Evolutionary conservation across 805 yeast species (phyloP).

Genomic region (Kregervanrija delftensis): DNA sequence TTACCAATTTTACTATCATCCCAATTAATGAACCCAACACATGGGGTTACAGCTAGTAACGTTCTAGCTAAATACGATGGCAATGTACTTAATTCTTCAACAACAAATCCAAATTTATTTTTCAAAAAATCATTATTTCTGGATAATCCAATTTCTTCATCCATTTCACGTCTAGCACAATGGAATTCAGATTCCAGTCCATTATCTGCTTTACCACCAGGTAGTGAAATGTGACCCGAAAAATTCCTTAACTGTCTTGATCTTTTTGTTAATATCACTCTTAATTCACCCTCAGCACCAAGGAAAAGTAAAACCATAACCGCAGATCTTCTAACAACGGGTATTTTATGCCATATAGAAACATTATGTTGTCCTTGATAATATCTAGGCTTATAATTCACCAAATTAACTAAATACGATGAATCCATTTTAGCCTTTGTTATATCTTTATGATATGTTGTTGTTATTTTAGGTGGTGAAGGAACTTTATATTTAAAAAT

Average conservation of each 20-base stretch:
- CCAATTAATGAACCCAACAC: constrained; percentile 57
- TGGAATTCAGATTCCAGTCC: constrained; percentile 60
- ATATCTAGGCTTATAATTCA: constrained; percentile 27
- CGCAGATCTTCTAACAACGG: constrained; percentile 64
- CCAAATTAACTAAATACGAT: constrained; percentile 28
- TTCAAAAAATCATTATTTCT: constrained; percentile 37
- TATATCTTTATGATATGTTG: not conserved
- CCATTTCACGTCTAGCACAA: constrained; percentile 76
- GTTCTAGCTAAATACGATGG: constrained; percentile 83
- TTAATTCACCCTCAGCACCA: constrained; percentile 65
- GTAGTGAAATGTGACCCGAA: constrained; percentile 87
- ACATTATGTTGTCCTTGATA: constrained; percentile 24
- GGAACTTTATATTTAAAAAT: constrained; percentile 17
- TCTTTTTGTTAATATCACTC: constrained; percentile 75
- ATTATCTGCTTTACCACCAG: constrained; percentile 87
- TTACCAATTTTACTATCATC: constrained; percentile 20
- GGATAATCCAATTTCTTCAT: constrained; percentile 79
- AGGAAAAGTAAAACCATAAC: constrained; percentile 70
- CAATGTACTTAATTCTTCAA: constrained; percentile 55
- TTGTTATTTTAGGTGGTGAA: constrained; percentile 14
- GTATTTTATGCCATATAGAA: constrained; percentile 60
- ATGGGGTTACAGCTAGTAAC: constrained; percentile 76
- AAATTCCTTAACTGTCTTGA: constrained; percentile 62
- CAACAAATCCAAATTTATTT: constrained; percentile 42
- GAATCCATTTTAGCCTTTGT: constrained; percentile 25